These are phyloP conservation scores for Penicillium sp. DNA, from an alignment of 2,329 filamentous ascomycete species.

Conservation along the genomic window DNA sequence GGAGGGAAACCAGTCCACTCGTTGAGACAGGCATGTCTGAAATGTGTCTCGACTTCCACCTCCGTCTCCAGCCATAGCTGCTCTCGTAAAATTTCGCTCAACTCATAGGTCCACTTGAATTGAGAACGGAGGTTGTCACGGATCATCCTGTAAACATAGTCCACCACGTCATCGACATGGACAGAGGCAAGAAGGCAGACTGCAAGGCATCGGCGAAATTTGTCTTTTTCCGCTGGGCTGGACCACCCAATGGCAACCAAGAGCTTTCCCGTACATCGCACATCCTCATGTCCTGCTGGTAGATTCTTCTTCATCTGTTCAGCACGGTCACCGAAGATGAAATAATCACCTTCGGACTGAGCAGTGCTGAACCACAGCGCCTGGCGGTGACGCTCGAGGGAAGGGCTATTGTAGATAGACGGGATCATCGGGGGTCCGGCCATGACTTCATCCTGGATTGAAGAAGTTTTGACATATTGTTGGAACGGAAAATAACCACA, in stretches of 20 bases:
- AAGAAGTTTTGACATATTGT: conserved; percentile 18
- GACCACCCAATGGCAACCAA: conserved; percentile 24
- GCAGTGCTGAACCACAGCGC: conserved; percentile 31
- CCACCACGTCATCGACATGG: conserved; percentile 18
- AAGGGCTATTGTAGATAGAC: conserved; percentile 29
- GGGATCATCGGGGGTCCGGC: conserved; percentile 29
- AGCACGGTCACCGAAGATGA: conserved; percentile 35
- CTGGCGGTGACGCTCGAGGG: conserved; percentile 39
- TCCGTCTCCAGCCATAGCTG: conserved; percentile 29
- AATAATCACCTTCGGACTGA: conserved; percentile 32
- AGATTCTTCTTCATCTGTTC: conserved; percentile 14
- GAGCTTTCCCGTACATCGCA: conserved; percentile 26
- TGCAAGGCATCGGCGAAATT: conserved; percentile 36
- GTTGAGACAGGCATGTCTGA: conserved; percentile 32
- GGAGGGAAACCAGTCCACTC: conserved; percentile 33
- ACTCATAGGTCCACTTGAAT: conserved; percentile 8
- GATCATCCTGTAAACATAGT: conserved; percentile 37
- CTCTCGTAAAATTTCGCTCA: conserved; percentile 23
- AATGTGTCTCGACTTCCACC: conserved; percentile 5
- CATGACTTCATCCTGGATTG: conserved; percentile 21
- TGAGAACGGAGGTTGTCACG: conserved; percentile 29
- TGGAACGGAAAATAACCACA: conserved; percentile 26
- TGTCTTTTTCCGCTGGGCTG: conserved; percentile 29
- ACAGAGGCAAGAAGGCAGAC: conserved; percentile 26
- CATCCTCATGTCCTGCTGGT: conserved; percentile 3